Conservation (phyloP, 768 basidiomycete species). For the Fomitopsis serialis region DNA sequence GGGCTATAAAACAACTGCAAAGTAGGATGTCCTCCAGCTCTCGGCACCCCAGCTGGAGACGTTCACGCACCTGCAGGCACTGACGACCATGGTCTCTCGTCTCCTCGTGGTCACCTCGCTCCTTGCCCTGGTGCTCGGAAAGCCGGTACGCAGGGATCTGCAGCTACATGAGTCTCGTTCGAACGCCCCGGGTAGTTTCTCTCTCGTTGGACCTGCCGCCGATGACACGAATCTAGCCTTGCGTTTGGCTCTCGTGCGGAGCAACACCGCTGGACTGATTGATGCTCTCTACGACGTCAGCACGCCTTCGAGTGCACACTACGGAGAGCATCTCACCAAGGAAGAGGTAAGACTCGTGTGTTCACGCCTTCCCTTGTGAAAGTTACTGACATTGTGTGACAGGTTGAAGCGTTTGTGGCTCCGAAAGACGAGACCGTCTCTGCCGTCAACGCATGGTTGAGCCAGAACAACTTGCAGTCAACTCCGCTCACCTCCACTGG, state of each 20-base stretch:
- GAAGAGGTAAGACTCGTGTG: conserved; percentile 25
- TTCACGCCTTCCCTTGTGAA: no score
- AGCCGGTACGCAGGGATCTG: conserved; percentile 15
- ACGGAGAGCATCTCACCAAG: conserved; percentile 31
- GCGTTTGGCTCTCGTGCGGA: conserved; percentile 30
- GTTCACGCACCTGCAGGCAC: no score
- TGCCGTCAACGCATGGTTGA: conserved; percentile 22
- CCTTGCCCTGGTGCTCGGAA: conserved; percentile 9
- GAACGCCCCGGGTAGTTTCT: conserved; percentile 23
- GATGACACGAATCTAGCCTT: conserved; percentile 25
- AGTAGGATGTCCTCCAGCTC: no score
- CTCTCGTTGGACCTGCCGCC: conserved; percentile 23
- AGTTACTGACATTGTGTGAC: background rate
- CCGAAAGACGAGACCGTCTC: conserved; percentile 11
- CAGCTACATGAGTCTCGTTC: conserved; percentile 25
- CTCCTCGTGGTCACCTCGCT: conserved; percentile 8
- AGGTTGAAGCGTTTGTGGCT: conserved; percentile 16
- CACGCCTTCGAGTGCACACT: conserved; percentile 30
- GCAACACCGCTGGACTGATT: conserved; percentile 29
- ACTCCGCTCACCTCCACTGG: conserved; percentile 20
- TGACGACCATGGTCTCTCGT: background rate
- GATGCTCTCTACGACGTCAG: conserved; percentile 31
- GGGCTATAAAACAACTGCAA: no score
- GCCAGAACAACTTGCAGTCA: conserved; percentile 17
- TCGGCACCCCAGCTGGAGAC: no score